Evolutionary conservation across 805 yeast species (phyloP), one percentile per base, ranked within the genome.

Genomic region (Monosporozyma solicola): DNA sequence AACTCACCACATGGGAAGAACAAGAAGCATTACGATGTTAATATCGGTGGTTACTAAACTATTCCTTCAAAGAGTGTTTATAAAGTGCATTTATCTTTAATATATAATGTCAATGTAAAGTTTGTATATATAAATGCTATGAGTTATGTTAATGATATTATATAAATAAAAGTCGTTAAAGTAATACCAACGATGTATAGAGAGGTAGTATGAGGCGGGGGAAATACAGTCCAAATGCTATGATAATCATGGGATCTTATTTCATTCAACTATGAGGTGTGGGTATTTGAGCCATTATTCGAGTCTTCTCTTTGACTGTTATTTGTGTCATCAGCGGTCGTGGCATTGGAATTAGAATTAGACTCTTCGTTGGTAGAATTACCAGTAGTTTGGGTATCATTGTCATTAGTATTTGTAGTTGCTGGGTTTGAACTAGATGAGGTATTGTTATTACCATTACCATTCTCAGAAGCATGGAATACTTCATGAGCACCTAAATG

Each of bases 1-100:
- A 78, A 58, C 59, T 77, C 48, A 70, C 70, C 41, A 71, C 83
- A 29, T 71, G 83, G 72, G 60, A 59, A 27, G 48, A 51, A 6
- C 66, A 65, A 50, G 66, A 62, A 27, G 6, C 31, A 10, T 13
- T 43, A 43, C 24, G 46, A 43, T 16, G 16, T 20, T 43, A 43
- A 43, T 3, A n/a, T 5, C 5, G 7, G 11, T 39, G 7, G 25
- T n/a, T 37, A n/a, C 10, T 37, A 37, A 1, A 32, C 48, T 29
- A 46, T 63, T 27, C 5, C 29, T 27, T 27, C 29, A 27, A 27
- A 27, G 7, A 5, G 7, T 27, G 7, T 27, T 47, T 53, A 51
- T 45, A 53, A 55, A 27, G 51, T 47, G 48, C 22, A n/a, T 48
- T 32, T 35, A 29, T 48, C 43, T 25, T n/a, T 13, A 47, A 31